Conservation (phyloP, 2,329 filamentous ascomycete genomes). For the Aureobasidium subglaciale region DNA sequence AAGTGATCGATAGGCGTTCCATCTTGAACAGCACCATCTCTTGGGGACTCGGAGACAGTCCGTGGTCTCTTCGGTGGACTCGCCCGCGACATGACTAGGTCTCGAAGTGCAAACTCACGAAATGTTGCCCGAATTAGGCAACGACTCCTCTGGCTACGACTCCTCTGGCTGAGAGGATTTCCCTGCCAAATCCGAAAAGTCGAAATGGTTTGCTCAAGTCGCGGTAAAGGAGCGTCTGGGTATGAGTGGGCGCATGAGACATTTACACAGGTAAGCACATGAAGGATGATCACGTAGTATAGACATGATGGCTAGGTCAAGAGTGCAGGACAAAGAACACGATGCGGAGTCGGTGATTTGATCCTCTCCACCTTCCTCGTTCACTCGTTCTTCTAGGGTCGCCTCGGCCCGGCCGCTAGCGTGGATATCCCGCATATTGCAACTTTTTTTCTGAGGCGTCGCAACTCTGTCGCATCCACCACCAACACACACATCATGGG, state of each 20-base stretch:
- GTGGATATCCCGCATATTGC: not conserved
- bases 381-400: not conserved
- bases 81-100: not conserved
- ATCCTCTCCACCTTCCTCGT: conserved; percentile 4
- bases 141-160: not conserved
- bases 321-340: conserved; percentile 10
- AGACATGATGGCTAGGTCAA: not conserved
- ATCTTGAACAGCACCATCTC: not conserved
- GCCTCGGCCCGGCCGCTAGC: conserved; percentile 1
- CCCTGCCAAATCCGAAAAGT: not conserved
- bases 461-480: conserved; percentile 3
- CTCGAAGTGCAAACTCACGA: not conserved
- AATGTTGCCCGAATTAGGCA: not conserved
- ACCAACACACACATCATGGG: conserved; percentile 20
- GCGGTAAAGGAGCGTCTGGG: not conserved
- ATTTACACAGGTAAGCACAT: not conserved
- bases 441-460: conserved; percentile 2
- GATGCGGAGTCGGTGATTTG: conserved; percentile 10
- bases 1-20: not conserved
- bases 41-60: conserved; percentile 1
- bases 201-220: not conserved
- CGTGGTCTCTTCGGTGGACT: conserved; percentile 11
- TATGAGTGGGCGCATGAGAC: not conserved
- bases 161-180: not conserved
- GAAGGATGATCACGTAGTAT: not conserved